Evolutionary conservation across 1,284 basidiomycete genomes (phyloP).

Genomic region (Caloboletus inedulis): DNA sequence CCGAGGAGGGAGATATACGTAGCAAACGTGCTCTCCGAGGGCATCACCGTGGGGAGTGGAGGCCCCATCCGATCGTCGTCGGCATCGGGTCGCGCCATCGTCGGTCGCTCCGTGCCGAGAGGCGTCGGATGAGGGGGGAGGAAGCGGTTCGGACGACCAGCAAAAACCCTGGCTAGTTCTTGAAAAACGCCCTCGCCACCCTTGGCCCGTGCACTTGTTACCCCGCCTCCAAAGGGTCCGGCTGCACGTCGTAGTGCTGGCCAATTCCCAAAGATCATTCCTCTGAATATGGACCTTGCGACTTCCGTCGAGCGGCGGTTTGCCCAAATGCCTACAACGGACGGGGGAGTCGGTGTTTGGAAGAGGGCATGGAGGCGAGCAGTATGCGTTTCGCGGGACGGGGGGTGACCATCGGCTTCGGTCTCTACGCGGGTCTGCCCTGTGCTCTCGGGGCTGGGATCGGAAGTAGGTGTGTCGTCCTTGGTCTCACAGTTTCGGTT

Average conservation of each 20-base stretch:
- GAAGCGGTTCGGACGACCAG: conserved; percentile 11
- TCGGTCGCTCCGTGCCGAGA: conserved; percentile 10
- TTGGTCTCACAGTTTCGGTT: neutral
- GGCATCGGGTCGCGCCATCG: neutral
- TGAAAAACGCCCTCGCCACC: conserved; percentile 26
- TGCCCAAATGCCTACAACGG: conserved; percentile 47
- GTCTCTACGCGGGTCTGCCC: neutral
- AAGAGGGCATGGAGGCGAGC: conserved; percentile 24
- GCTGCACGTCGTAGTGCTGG: conserved; percentile 30
- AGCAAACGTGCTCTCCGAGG: conserved; percentile 51
- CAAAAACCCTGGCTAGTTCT: conserved; percentile 21
- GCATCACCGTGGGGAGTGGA: conserved; percentile 42
- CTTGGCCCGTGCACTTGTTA: conserved; percentile 21
- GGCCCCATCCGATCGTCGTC: conserved; percentile 14
- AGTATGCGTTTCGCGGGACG: conserved; percentile 17
- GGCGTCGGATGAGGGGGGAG: conserved; percentile 5
- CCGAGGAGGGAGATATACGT: conserved; percentile 66
- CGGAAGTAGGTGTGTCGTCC: neutral
- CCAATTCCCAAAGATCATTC: conserved; percentile 51
- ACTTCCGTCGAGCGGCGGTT: conserved; percentile 42
- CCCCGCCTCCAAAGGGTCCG: conserved; percentile 32
- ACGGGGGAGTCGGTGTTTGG: conserved; percentile 15
- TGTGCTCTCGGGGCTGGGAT: neutral
- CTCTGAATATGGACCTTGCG: conserved; percentile 47
- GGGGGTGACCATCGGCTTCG: neutral